Evolutionary conservation across 202 grass and related monocot species (phyloP), one percentile per base, ranked within the genome.

Genomic region (Setaria italica): DNA sequence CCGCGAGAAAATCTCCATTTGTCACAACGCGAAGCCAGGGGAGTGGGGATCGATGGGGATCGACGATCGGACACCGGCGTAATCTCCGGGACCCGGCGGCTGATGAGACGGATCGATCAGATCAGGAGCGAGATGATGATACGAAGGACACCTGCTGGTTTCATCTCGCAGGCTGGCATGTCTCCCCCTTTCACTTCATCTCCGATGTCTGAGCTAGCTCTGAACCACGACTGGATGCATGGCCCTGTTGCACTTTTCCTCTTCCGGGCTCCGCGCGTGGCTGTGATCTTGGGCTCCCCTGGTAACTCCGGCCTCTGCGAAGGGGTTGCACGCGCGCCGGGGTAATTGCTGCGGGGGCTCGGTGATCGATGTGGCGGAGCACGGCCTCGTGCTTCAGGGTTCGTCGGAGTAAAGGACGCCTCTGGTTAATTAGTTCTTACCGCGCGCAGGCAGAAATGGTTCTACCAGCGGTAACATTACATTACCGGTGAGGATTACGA

Each of bases 321-420:
- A 14, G 49, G 54, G 7, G 8, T 48, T 78, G 79, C 84, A 79
- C 84, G 79, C 58, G 62, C 50, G 75, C 65, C 19, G 34, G 74
- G 74, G 62, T 72, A 65, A 88, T 39, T 57, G 39, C 69, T 37
- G 50, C 0, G 47, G 57, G 33, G 37, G 67, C 10, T 21, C 43
- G 41, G n/a, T 13, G 56, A 79, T 83, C 84, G 74, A 86, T 87
- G 73, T 45, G 58, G 88, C 39, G n/a, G 47, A 20, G 67, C 88
- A 87, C 45, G 2, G 50, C 30, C 2, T 79, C 58, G 74, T 87
- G 79, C 39, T 79, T 13, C 79, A 2, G 50, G 73, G 1, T 68
- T 74, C 74, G 4, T 74, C 74, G 4, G 58, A 83, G 58, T 32
- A 20, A 73, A 60, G 58, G 41, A 25, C 12, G 9, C 5, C 3